Evolutionary conservation across 345 rosid genomes (phyloP), one percentile per base, ranked within the genome.

Genomic region (Citrus trifoliata): DNA sequence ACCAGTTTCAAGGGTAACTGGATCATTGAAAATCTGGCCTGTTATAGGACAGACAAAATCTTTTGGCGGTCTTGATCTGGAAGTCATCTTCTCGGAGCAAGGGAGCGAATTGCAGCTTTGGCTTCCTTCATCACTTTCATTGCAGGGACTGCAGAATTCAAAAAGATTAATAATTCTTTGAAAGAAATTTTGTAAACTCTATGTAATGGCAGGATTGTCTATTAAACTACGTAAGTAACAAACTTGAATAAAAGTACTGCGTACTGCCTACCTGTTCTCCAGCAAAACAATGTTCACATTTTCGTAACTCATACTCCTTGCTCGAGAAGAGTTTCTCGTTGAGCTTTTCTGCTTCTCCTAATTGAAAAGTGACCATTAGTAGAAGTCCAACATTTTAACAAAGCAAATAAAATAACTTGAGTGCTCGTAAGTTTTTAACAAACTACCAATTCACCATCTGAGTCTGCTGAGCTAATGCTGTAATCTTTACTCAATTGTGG

Each of bases 41-140:
- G 93, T 88, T 80, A 91, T 91, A 35, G 92, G 91, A 78, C 93
- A 91, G 38, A 91, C 92, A 80, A 89, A 91, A 82, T 89, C 95
- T 82, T 89, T 89, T 10, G 92, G 92, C 8, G 93, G 83, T 83
- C 89, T 86, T 28, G 90, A 76, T 55, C 78, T 80, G n/a, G 86
- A 32, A 48, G 88, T 81, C 56, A 61, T 67, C 78, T 80, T 89
- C 40, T 88, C 93, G 0, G 93, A 88, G 58, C 69, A 77, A 16
- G 90, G 80, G 7, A 81, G 77, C 3, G 90, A 89, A 69, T 85
- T 72, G 79, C 65, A 82, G 82, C 93, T 86, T 62, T 58, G 84
- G 75, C 81, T 86, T 61, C 86, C 90, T 63, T 88, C 93, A n/a
- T 85, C 91, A 75, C 82, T 84, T 74, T 65, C 88, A 58, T 71